These are phyloP conservation scores for Hypoxylon trugodes DNA, from an alignment of 495 filamentous ascomycete genomes.

Conservation along the genomic window DNA sequence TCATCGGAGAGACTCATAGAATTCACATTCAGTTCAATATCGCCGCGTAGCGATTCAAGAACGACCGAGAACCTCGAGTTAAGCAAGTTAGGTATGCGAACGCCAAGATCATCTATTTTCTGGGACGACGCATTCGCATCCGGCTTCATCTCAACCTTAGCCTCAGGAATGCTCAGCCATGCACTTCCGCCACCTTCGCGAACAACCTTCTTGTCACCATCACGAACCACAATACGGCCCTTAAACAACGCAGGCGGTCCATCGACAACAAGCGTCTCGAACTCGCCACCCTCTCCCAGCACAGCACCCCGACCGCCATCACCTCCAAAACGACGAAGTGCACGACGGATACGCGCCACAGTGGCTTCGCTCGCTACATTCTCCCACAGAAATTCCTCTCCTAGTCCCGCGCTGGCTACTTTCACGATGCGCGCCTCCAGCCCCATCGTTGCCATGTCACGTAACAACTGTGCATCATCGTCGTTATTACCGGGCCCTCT, in stretches of 20 bases:
- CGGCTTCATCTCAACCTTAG: slow-evolving; percentile 62
- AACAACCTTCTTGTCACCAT: slow-evolving; percentile 60
- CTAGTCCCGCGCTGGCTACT: slow-evolving; percentile 88
- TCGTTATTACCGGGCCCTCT: slow-evolving; percentile 28
- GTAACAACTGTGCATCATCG: slow-evolving; percentile 65
- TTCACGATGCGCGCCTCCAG: slow-evolving; percentile 91
- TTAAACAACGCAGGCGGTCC: slow-evolving; percentile 78
- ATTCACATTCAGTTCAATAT: background rate
- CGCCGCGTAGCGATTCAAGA: slow-evolving; percentile 9
- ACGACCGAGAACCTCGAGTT: slow-evolving; percentile 54
- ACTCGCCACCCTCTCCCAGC: slow-evolving; percentile 94
- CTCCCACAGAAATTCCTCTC: slow-evolving; percentile 82
- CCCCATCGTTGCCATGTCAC: slow-evolving; percentile 80
- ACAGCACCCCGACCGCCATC: slow-evolving; percentile 65
- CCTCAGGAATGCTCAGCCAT: slow-evolving; percentile 66
- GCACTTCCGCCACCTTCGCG: slow-evolving; percentile 76
- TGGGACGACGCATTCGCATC: slow-evolving; percentile 1
- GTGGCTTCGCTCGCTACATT: slow-evolving; percentile 68
- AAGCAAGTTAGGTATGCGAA: slow-evolving; percentile 58
- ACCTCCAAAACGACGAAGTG: slow-evolving; percentile 74
- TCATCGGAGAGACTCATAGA: background rate
- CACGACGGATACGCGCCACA: slow-evolving; percentile 63
- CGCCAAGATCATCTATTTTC: slow-evolving; percentile 25
- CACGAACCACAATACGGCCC: slow-evolving; percentile 70
- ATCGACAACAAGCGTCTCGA: slow-evolving; percentile 89